A percentile compares a stretch with the other conserved stretches of the same genome.
Evolutionary conservation across 208 protist species (phyloP).

Genomic region (Acanthamoeba triangularis): DNA sequence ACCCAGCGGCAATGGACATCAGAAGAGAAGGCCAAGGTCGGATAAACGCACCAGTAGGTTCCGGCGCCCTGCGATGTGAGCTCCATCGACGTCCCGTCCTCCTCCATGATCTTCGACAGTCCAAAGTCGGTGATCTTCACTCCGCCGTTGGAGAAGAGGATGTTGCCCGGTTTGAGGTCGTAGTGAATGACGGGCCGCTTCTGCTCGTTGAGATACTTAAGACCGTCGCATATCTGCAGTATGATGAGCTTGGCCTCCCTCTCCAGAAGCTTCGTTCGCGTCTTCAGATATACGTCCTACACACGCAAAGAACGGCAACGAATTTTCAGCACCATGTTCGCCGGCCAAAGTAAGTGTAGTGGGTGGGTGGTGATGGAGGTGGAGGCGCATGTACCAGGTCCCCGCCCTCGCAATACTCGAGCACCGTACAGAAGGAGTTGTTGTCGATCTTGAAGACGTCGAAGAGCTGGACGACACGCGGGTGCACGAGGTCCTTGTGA

Average conservation of each 20-base stretch:
- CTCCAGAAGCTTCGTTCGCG: slow-evolving; percentile 92
- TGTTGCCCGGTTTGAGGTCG: slow-evolving; percentile 93
- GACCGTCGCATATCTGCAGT: slow-evolving; percentile 94
- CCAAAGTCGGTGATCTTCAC: slow-evolving; percentile 99
- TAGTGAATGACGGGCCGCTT: slow-evolving; percentile 95
- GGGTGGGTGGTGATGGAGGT: background rate
- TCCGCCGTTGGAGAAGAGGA: slow-evolving; percentile 79
- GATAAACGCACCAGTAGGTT: slow-evolving; percentile 95
- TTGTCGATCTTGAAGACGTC: slow-evolving; percentile 94
- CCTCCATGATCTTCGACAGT: slow-evolving; percentile 96
- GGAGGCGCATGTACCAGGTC: slow-evolving; percentile 94
- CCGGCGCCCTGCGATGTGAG: slow-evolving; percentile 97
- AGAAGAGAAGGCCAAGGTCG: background rate
- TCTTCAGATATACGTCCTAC: slow-evolving; percentile 91
- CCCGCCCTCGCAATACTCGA: slow-evolving; percentile 96
- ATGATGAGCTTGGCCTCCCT: slow-evolving; percentile 94
- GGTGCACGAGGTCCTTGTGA: slow-evolving; percentile 92
- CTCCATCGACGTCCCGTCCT: slow-evolving; percentile 93
- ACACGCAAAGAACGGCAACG: background rate
- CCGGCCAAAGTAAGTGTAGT: background rate
- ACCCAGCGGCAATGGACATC: no score
- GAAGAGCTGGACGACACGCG: slow-evolving; percentile 89
- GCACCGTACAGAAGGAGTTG: slow-evolving; percentile 95
- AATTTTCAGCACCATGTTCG: background rate
- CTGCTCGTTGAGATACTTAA: slow-evolving; percentile 94